These are phyloP conservation scores for Oryza glaberrima DNA, from an alignment of 176 grass and related monocot genomes.

Conservation along the genomic window DNA sequence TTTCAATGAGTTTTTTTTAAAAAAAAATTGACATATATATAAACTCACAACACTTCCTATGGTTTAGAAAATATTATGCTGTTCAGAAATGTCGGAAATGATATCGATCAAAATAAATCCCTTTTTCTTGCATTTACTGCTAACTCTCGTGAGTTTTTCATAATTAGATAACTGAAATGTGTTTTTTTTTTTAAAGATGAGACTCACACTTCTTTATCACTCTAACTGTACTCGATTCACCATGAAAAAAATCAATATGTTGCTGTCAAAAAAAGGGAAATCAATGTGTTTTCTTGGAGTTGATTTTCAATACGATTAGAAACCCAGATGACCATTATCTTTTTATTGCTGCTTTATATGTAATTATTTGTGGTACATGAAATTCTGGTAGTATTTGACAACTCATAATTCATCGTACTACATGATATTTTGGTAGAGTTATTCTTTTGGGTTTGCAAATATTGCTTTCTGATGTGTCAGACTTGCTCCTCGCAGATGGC, in stretches of 20 bases:
- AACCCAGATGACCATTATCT: slow-evolving; percentile 28
- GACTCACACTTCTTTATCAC: slow-evolving; percentile 13
- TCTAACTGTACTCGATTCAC: background rate
- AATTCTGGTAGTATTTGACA: background rate
- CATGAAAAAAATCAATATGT: slow-evolving; percentile 23
- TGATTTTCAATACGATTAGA: background rate
- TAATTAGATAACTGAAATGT: slow-evolving; percentile 2
- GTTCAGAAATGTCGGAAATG: slow-evolving; percentile 26
- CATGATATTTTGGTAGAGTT: slow-evolving; percentile 7
- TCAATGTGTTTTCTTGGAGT: slow-evolving; percentile 1
- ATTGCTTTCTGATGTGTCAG: slow-evolving; percentile 37
- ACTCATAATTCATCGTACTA: background rate
- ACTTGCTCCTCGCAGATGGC: slow-evolving; percentile 60
- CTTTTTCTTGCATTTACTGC: background rate
- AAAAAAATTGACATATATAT: background rate
- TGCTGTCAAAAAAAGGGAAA: background rate
- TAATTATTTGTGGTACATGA: slow-evolving; percentile 9
- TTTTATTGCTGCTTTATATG: slow-evolving; percentile 7
- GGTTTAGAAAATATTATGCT: slow-evolving; percentile 13
- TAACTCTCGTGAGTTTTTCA: background rate
- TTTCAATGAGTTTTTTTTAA: background rate
- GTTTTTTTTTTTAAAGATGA: slow-evolving; percentile 29
- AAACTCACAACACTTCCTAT: background rate
- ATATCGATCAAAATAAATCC: background rate
- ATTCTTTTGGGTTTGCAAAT: slow-evolving; percentile 1